These are phyloP conservation scores for Penicillium daleae DNA, from an alignment of 495 filamentous ascomycete genomes.

Conservation along the genomic window DNA sequence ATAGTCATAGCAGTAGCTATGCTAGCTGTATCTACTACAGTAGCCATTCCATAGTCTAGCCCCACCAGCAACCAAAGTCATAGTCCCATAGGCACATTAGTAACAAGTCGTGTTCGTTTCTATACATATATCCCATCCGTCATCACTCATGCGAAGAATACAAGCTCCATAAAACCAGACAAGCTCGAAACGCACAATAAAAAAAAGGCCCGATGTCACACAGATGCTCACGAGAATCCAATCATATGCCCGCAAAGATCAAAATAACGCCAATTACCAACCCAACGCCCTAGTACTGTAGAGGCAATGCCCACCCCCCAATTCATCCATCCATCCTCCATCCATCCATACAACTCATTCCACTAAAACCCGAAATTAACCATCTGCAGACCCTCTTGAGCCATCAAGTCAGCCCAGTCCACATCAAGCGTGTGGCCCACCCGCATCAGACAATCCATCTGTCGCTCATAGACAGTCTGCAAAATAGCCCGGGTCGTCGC, in stretches of 20 bases:
- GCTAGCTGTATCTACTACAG: too few relatives aligned
- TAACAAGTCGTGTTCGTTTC: conserved; percentile 8
- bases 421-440: conserved; percentile 44
- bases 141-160: conserved; percentile 27
- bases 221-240: conserved; percentile 4
- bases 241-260: conserved; percentile 15
- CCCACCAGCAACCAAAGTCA: not conserved
- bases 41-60: not conserved
- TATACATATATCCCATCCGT: conserved; percentile 15
- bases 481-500: conserved; percentile 52
- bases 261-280: conserved; percentile 16
- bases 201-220: not conserved
- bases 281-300: too few relatives aligned
- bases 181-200: conserved; percentile 4
- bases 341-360: not conserved
- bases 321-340: not conserved
- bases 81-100: not conserved
- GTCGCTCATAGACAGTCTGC: conserved; percentile 53
- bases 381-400: conserved; percentile 43
- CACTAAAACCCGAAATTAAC: conserved; percentile 42
- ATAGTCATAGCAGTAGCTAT: too few relatives aligned
- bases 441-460: conserved; percentile 41
- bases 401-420: conserved; percentile 53
- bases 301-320: too few relatives aligned
- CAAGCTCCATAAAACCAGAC: conserved; percentile 4